phyloP scores from a whole-genome alignment of 768 basidiomycete species.

The Mycena sanguinolenta region DNA sequence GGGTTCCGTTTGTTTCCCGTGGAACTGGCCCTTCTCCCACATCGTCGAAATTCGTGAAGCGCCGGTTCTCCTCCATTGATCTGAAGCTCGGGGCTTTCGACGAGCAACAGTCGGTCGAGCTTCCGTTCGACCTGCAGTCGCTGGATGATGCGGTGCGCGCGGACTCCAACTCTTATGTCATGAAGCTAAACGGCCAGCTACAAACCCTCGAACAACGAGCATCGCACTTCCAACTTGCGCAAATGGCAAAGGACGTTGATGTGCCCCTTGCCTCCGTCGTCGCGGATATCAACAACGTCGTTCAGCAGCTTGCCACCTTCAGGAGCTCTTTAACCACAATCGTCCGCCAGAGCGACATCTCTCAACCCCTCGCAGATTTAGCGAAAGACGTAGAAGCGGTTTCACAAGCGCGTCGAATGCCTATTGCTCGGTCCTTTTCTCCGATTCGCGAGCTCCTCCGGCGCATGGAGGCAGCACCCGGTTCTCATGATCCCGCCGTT shows the following conservation, averaged over 20 bases:
- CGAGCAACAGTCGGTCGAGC: slow-evolving; percentile 49
- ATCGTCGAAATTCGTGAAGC: slow-evolving; percentile 44
- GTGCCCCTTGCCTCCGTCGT: slow-evolving; percentile 51
- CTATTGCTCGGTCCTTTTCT: slow-evolving; percentile 63
- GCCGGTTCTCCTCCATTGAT: slow-evolving; percentile 53
- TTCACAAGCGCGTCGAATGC: slow-evolving; percentile 49
- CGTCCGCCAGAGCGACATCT: slow-evolving; percentile 44
- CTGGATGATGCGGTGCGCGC: slow-evolving; percentile 78
- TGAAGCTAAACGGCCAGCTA: slow-evolving; percentile 70
- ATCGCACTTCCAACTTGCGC: slow-evolving; percentile 64
- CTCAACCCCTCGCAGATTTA: slow-evolving; percentile 53
- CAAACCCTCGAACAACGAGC: slow-evolving; percentile 63
- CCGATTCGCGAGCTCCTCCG: slow-evolving; percentile 67
- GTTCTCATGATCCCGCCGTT: slow-evolving; percentile 56
- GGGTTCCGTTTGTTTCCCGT: slow-evolving; percentile 70
- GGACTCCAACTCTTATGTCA: slow-evolving; percentile 77
- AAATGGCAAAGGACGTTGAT: slow-evolving; percentile 69
- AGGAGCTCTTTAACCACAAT: slow-evolving; percentile 51
- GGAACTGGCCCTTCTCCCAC: slow-evolving; percentile 38
- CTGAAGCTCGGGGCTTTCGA: slow-evolving; percentile 51
- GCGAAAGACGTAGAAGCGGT: slow-evolving; percentile 52
- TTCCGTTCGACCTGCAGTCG: slow-evolving; percentile 68
- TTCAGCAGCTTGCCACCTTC: slow-evolving; percentile 55
- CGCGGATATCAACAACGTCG: slow-evolving; percentile 54
- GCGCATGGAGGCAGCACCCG: slow-evolving; percentile 65